Evolutionary conservation across 225 moss, liverwort and hornwort species (phyloP).

Genomic region (Takakia lepidozioides): DNA sequence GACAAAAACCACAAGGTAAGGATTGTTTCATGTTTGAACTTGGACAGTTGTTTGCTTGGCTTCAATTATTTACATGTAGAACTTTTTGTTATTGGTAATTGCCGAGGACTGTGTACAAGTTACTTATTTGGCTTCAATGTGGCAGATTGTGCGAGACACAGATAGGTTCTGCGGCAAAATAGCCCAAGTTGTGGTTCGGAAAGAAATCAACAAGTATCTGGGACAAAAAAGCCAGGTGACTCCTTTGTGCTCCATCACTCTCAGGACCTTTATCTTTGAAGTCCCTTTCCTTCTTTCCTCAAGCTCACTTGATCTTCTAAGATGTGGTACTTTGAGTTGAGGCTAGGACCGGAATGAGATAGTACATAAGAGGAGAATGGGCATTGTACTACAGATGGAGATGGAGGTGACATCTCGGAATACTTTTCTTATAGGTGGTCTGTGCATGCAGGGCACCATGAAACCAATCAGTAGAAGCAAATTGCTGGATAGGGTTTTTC

Average conservation of each 20-base stretch:
- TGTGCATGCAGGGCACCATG: constrained; percentile 25
- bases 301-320: not conserved
- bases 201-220: constrained; percentile 35
- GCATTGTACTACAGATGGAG: not conserved
- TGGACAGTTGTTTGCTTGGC: constrained; percentile 7
- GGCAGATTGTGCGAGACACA: constrained; percentile 30
- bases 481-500: constrained; percentile 43
- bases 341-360: not conserved
- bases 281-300: too few species aligned
- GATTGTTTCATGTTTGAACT: not conserved
- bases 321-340: not conserved
- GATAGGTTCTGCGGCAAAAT: constrained; percentile 40
- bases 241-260: not conserved
- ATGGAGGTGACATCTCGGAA: not conserved
- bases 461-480: constrained; percentile 33
- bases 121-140: too few species aligned
- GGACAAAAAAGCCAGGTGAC: constrained; percentile 36
- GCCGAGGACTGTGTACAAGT: not conserved
- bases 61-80: not conserved
- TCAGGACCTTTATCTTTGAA: not conserved
- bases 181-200: constrained; percentile 36
- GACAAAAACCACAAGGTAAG: constrained; percentile 30
- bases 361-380: not conserved
- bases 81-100: not conserved
- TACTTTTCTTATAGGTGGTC: not conserved